phyloP scores from a whole-genome alignment of 2,329 filamentous ascomycete species.

The Macrophomina tecta region DNA sequence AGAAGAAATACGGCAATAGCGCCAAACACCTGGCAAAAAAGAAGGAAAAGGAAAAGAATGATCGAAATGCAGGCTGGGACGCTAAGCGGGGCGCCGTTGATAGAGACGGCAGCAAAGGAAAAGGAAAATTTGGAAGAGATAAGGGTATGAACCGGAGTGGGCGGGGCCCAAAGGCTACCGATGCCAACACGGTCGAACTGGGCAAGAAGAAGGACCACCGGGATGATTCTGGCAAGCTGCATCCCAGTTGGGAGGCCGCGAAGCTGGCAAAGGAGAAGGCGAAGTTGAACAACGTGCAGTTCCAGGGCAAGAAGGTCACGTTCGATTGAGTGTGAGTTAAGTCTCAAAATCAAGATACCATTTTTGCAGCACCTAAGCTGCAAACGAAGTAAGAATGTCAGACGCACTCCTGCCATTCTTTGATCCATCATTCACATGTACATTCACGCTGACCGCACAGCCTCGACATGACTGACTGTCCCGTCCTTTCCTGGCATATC shows the following conservation, averaged over 20 bases:
- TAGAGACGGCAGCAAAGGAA: constrained; percentile 33
- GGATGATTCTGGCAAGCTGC: constrained; percentile 61
- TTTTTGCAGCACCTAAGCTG: neutral
- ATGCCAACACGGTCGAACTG: constrained; percentile 41
- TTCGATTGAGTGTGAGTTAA: constrained; percentile 58
- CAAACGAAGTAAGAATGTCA: neutral
- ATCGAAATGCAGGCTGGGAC: constrained; percentile 64
- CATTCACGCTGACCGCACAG: constrained; percentile 8
- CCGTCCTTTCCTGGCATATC: constrained; percentile 18
- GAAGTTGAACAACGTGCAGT: constrained; percentile 49
- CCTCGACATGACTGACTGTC: constrained; percentile 6
- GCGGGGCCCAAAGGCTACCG: constrained; percentile 38
- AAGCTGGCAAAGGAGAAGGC: constrained; percentile 64
- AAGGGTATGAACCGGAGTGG: constrained; percentile 35
- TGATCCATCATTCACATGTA: neutral
- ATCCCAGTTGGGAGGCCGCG: constrained; percentile 70
- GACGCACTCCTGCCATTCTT: neutral
- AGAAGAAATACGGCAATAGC: constrained; percentile 76
- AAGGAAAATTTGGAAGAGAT: constrained; percentile 32
- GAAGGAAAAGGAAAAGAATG: constrained; percentile 38
- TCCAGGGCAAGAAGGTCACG: constrained; percentile 66
- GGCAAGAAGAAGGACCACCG: constrained; percentile 36
- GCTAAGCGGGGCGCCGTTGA: constrained; percentile 59
- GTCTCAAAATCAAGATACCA: constrained; percentile 10
- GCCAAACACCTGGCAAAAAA: constrained; percentile 69